These are phyloP conservation scores for Sporothrix sp. DNA, from an alignment of 2,329 filamentous ascomycete species.

Conservation along the genomic window DNA sequence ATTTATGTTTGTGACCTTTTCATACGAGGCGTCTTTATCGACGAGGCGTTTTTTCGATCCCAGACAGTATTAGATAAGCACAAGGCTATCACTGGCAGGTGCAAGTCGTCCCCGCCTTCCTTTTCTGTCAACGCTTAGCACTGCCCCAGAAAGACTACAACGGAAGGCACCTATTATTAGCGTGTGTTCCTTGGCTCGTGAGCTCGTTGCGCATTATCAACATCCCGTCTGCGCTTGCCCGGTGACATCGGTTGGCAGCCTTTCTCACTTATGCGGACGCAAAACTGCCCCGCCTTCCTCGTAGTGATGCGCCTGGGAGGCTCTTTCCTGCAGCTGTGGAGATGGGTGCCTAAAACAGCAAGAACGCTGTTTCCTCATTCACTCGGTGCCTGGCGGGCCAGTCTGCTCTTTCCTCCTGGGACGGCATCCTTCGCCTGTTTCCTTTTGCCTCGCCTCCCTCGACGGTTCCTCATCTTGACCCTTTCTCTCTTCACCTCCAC, in stretches of 20 bases:
- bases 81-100: neutral
- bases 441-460: neutral
- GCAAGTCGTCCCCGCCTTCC: neutral
- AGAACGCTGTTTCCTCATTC: neutral
- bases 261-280: too few relatives aligned
- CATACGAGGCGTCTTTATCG: too few relatives aligned
- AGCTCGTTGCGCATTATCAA: too few relatives aligned
- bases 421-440: neutral
- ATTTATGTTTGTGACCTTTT: too few relatives aligned
- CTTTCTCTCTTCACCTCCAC: neutral
- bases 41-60: neutral
- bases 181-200: too few relatives aligned
- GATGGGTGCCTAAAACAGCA: conserved; percentile 9
- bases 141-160: neutral
- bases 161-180: neutral
- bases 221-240: too few relatives aligned
- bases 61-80: neutral
- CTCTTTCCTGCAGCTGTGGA: too few relatives aligned
- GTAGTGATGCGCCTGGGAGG: too few relatives aligned
- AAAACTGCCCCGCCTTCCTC: too few relatives aligned
- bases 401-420: neutral
- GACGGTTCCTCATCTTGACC: too few relatives aligned
- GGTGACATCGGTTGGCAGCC: too few relatives aligned
- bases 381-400: too few relatives aligned
- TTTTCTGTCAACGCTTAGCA: neutral